A percentile compares a stretch with the other conserved stretches of the same genome.
Evolutionary conservation across 192 early-diverging fungal genomes (phyloP).

Genomic region (Globomyces pollinis-pini): DNA sequence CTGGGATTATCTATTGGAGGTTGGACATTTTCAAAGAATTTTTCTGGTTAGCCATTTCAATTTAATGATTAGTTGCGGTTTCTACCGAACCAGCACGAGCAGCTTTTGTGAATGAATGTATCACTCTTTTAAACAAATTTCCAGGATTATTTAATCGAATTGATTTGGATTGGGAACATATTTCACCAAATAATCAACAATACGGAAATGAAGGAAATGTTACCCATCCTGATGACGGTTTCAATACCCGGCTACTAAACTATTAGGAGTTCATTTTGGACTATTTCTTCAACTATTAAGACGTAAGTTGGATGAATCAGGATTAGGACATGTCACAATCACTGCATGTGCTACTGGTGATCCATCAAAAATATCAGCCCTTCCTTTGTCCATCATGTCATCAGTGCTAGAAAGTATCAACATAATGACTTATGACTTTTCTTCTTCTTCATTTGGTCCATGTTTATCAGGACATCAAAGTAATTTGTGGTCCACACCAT

Average conservation of each 20-base stretch:
- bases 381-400: constrained; percentile 32
- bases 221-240: constrained; percentile 60
- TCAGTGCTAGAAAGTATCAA: constrained; percentile 59
- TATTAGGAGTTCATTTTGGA: constrained; percentile 55
- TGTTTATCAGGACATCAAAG: constrained; percentile 76
- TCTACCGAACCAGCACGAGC: constrained; percentile 10
- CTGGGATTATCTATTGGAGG: constrained; percentile 41
- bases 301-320: constrained; percentile 51
- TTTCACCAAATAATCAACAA: constrained; percentile 29
- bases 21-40: constrained; percentile 39
- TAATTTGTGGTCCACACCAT: constrained; percentile 61
- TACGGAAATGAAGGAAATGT: constrained; percentile 48
- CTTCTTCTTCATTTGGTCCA: constrained; percentile 36
- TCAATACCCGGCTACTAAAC: too few species aligned
- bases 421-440: constrained; percentile 82
- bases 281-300: constrained; percentile 67
- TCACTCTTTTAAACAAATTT: constrained; percentile 22
- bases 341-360: constrained; percentile 39
- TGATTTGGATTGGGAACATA: constrained; percentile 50
- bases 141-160: constrained; percentile 37
- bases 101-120: constrained; percentile 29
- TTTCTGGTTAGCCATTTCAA: too few species aligned
- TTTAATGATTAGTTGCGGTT: too few species aligned
- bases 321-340: constrained; percentile 25
- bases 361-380: constrained; percentile 32